Evolutionary conservation across 768 basidiomycete species (phyloP).

Genomic region (Suillus placidus): DNA sequence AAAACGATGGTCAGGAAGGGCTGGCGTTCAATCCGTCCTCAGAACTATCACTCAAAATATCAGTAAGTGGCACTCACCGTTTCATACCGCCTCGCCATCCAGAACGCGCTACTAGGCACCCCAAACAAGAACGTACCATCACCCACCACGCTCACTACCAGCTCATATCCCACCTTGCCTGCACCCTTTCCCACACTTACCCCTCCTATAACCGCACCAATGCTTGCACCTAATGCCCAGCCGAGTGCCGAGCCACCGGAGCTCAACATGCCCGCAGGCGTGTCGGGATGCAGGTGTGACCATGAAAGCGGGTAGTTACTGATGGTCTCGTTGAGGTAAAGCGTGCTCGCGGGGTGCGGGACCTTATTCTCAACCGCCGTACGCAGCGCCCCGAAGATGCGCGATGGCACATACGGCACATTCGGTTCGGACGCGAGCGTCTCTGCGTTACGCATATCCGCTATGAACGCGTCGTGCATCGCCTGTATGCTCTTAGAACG

Average conservation of each 20-base stretch:
- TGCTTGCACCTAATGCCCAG: conserved; percentile 65
- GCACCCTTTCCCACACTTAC: conserved; percentile 25
- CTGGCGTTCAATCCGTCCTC: conserved; percentile 31
- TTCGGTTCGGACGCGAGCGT: conserved; percentile 22
- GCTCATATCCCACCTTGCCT: conserved; percentile 42
- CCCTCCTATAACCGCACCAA: conserved; percentile 58
- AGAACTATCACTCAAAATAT: neutral
- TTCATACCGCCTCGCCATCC: conserved; percentile 72
- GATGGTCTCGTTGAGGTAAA: conserved; percentile 67
- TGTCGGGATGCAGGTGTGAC: conserved; percentile 57
- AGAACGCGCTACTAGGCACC: conserved; percentile 65
- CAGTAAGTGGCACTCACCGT: conserved; percentile 47
- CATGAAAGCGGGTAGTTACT: conserved; percentile 58
- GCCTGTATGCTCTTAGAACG: conserved; percentile 20
- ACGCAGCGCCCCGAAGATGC: conserved; percentile 53
- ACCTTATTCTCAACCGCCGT: conserved; percentile 32
- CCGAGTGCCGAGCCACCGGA: conserved; percentile 71
- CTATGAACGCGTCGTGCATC: conserved; percentile 31
- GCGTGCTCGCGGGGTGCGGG: conserved; percentile 21
- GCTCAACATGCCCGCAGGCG: conserved; percentile 51
- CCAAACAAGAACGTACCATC: conserved; percentile 73
- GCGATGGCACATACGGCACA: conserved; percentile 42
- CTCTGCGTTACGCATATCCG: conserved; percentile 36
- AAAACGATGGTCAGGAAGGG: conserved; percentile 72
- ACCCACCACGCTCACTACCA: conserved; percentile 63